These are phyloP conservation scores for Amyloporia xantha DNA, from an alignment of 768 basidiomycete species.

Conservation along the genomic window DNA sequence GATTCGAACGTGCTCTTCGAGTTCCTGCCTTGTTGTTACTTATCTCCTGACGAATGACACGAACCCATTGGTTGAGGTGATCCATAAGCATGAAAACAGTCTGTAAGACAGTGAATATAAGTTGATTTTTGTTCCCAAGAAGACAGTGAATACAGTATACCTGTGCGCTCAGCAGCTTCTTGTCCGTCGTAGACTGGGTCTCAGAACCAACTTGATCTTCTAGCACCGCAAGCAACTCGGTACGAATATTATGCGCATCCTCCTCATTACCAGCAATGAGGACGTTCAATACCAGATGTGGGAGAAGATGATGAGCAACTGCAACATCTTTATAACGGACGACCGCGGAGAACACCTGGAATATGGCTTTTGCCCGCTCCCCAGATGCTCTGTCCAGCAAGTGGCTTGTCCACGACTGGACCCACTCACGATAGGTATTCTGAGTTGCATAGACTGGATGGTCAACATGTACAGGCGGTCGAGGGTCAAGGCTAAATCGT, in stretches of 20 bases:
- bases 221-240: constrained; percentile 76
- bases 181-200: constrained; percentile 60
- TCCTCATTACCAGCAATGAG: constrained; percentile 67
- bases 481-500: constrained; percentile 38
- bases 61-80: constrained; percentile 88
- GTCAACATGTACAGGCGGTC: constrained; percentile 29
- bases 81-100: constrained; percentile 93
- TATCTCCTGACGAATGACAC: constrained; percentile 63
- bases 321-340: constrained; percentile 85
- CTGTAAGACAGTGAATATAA: too few species aligned
- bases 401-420: constrained; percentile 81
- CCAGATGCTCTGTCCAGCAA: constrained; percentile 66
- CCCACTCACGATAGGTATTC: constrained; percentile 92
- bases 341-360: constrained; percentile 70
- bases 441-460: constrained; percentile 77
- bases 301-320: constrained; percentile 89
- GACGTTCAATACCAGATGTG: constrained; percentile 85
- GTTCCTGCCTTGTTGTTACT: constrained; percentile 39
- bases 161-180: constrained; percentile 90
- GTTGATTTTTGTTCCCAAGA: too few species aligned
- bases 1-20: constrained; percentile 39
- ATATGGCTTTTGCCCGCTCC: constrained; percentile 56
- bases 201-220: constrained; percentile 73
- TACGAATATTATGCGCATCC: constrained; percentile 57
- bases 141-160: too few species aligned